phyloP scores from a whole-genome alignment of 305 asterid genomes.

The Plantago coronopus region DNA sequence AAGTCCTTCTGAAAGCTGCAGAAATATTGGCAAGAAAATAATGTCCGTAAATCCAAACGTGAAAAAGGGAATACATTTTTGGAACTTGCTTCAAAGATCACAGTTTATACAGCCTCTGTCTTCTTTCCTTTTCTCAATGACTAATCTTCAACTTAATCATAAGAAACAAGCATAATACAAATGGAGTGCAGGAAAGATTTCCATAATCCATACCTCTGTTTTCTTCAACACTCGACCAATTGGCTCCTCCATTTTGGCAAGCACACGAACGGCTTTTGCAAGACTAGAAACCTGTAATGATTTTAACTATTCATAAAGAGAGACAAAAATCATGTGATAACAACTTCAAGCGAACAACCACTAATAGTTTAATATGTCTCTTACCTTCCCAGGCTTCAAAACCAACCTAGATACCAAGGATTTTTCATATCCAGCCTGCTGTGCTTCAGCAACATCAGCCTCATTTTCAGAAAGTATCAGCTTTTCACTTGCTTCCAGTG shows the following conservation, averaged over 20 bases:
- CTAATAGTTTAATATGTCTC: slow-evolving; percentile 5
- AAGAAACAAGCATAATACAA: no score
- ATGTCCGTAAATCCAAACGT: slow-evolving; percentile 2
- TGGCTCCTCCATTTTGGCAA: slow-evolving; percentile 98
- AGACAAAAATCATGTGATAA: neutral
- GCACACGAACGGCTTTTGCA: slow-evolving; percentile 85
- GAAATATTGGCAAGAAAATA: slow-evolving; percentile 22
- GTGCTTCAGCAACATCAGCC: slow-evolving; percentile 79
- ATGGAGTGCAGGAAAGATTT: no score
- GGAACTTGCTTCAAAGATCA: no score
- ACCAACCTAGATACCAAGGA: slow-evolving; percentile 81
- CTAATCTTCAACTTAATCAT: no score
- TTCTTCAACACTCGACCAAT: slow-evolving; percentile 77
- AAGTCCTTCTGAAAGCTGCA: slow-evolving; percentile 83
- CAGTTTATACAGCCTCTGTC: no score
- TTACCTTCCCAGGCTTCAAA: slow-evolving; percentile 78
- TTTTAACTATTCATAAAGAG: slow-evolving; percentile 13
- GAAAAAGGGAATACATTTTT: no score
- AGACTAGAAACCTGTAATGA: slow-evolving; percentile 67
- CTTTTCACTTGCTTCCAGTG: slow-evolving; percentile 77
- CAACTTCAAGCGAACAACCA: no score
- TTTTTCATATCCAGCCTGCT: slow-evolving; percentile 77
- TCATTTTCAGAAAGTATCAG: slow-evolving; percentile 68
- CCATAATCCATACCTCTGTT: slow-evolving; percentile 56
- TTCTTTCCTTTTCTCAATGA: no score